Percentiles rank a stretch among this genome's conserved stretches.
Conservation (phyloP, 2,329 filamentous ascomycete species). For the Aspergillus neoniger region DNA sequence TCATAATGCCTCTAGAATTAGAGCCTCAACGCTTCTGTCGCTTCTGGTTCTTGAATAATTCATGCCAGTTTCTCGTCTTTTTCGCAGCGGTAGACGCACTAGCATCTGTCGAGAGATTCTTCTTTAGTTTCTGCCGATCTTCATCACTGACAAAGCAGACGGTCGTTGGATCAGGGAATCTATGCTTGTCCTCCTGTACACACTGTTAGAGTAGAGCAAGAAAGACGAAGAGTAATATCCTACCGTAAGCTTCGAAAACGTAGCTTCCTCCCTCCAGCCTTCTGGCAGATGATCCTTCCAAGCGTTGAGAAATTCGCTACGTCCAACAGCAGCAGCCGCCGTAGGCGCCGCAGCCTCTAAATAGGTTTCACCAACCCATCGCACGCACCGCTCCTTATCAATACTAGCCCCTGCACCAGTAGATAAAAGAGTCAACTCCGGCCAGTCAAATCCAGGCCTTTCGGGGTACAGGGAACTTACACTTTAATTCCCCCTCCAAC, state of each 20-base stretch:
- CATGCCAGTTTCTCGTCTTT: conserved; percentile 47
- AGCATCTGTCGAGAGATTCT: conserved; percentile 26
- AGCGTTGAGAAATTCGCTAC: conserved; percentile 37
- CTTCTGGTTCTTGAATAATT: conserved; percentile 43
- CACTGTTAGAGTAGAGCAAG: conserved; percentile 8
- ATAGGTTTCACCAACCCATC: conserved; percentile 44
- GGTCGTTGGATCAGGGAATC: conserved; percentile 37
- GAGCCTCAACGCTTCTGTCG: conserved; percentile 32
- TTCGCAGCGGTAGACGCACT: conserved; percentile 32
- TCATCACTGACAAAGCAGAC: conserved; percentile 38
- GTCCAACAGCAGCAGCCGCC: conserved; percentile 30
- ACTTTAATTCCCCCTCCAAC: conserved; percentile 34
- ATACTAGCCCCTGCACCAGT: conserved; percentile 41
- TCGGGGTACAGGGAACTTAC: conserved; percentile 30
- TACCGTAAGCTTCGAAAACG: conserved; percentile 37
- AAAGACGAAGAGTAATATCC: not conserved
- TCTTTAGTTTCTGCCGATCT: conserved; percentile 33
- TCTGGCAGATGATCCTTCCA: conserved; percentile 50
- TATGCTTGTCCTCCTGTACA: conserved; percentile 35
- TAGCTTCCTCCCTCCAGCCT: conserved; percentile 41
- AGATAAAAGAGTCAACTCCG: conserved; percentile 8
- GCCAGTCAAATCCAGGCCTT: not conserved
- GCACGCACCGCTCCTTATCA: conserved; percentile 35
- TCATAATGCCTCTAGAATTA: conserved; percentile 9
- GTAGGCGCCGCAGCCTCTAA: conserved; percentile 42